These are phyloP conservation scores for Silene vulgaris DNA, from an alignment of 179 eudicot species.

Conservation along the genomic window DNA sequence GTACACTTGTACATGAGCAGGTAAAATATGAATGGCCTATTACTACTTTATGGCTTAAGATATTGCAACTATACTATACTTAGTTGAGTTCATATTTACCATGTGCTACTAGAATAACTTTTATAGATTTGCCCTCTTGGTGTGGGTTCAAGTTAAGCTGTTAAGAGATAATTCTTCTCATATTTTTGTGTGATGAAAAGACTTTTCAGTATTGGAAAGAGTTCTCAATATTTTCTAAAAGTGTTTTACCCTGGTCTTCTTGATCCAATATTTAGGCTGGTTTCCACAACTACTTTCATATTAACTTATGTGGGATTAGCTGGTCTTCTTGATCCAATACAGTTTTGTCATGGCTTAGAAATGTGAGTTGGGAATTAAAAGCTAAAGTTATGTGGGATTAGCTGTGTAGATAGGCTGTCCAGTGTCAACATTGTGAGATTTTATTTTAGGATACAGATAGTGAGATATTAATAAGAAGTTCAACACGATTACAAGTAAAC, in stretches of 20 bases:
- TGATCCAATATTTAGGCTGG: not conserved
- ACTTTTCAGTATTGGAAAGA: not conserved
- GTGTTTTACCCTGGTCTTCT: too few species aligned
- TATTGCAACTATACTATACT: not conserved
- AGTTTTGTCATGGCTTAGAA: not conserved
- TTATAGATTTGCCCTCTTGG: not conserved
- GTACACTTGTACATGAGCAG: constrained; percentile 1
- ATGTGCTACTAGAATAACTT: not conserved
- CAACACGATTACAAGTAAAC: not conserved
- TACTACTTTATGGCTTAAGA: not conserved
- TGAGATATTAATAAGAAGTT: not conserved
- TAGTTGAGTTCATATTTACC: constrained; percentile 1
- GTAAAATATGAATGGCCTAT: not conserved
- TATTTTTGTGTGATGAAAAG: not conserved
- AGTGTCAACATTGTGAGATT: not conserved
- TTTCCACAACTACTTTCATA: not conserved
- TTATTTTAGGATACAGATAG: not conserved
- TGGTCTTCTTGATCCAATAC: too few species aligned
- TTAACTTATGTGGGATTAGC: too few species aligned
- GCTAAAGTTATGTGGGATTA: too few species aligned
- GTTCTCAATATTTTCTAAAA: not conserved
- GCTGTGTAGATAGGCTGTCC: constrained; percentile 8
- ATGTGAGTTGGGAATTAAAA: too few species aligned
- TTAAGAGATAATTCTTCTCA: not conserved
- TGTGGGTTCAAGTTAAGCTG: not conserved